A percentile compares a stretch with the other conserved stretches of the same genome.
Evolutionary conservation across 148 eudicot species (phyloP).

Genomic region (Nepenthes gracilis): DNA sequence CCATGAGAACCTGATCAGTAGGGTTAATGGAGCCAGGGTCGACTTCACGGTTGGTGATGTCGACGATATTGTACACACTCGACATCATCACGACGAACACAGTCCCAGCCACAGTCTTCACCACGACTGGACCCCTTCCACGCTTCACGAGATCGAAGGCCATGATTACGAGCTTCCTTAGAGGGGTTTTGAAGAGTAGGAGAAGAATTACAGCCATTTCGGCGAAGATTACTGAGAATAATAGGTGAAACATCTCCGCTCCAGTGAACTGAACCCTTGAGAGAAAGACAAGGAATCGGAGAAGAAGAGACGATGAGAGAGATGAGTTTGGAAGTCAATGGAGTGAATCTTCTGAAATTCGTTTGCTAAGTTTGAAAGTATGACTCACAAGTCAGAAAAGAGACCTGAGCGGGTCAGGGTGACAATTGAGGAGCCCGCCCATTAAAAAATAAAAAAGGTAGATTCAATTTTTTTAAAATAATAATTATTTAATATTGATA

Average conservation of each 20-base stretch:
- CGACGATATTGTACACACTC: constrained; percentile 5
- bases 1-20: constrained; percentile 24
- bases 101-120: constrained; percentile 19
- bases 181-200: constrained; percentile 24
- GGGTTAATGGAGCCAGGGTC: constrained; percentile 21
- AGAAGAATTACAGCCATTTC: constrained; percentile 22
- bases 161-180: constrained; percentile 16
- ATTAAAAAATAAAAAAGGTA: no score
- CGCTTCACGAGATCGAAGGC: constrained; percentile 27
- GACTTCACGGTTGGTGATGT: constrained; percentile 8
- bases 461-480: no score
- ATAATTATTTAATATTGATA: no score
- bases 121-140: constrained; percentile 20
- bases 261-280: no score
- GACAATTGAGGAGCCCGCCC: no score
- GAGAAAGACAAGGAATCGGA: no score
- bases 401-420: no score
- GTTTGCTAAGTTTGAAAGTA: no score
- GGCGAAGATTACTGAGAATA: constrained; percentile 15
- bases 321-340: no score
- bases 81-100: constrained; percentile 13
- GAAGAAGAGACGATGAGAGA: no score
- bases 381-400: no score
- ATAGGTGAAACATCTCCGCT: constrained; percentile 19
- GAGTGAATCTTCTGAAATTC: no score